Evolutionary conservation across 805 yeast species (phyloP).

Genomic region (Kuraishia capsulata): DNA sequence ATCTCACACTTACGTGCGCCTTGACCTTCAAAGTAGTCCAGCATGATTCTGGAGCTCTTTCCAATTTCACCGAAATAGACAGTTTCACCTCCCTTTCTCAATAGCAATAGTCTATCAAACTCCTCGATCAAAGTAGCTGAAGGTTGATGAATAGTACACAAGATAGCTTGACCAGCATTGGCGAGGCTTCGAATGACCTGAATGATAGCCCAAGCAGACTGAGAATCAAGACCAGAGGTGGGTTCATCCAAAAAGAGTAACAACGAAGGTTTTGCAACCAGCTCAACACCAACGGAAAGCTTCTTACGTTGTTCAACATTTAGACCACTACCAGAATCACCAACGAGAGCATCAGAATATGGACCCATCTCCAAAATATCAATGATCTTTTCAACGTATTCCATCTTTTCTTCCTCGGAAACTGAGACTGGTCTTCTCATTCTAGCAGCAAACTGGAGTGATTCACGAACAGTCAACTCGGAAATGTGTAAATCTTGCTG

Average conservation of each 20-base stretch:
- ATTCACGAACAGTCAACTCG: constrained; percentile 43
- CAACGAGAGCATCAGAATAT: constrained; percentile 46
- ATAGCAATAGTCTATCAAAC: constrained; percentile 31
- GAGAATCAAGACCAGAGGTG: constrained; percentile 54
- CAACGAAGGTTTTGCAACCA: constrained; percentile 45
- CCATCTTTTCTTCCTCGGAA: constrained; percentile 31
- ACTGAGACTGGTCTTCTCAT: constrained; percentile 33
- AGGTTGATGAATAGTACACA: constrained; percentile 50
- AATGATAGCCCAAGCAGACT: constrained; percentile 51
- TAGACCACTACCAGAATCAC: constrained; percentile 36
- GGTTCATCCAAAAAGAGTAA: constrained; percentile 51
- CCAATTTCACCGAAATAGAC: constrained; percentile 50
- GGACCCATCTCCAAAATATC: constrained; percentile 29
- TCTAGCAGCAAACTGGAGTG: constrained; percentile 37
- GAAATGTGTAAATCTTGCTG: constrained; percentile 46
- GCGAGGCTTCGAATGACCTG: constrained; percentile 40
- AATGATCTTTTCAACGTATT: constrained; percentile 32
- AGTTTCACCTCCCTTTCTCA: constrained; percentile 43
- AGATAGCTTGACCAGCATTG: constrained; percentile 43
- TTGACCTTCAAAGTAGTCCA: constrained; percentile 35
- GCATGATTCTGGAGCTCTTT: constrained; percentile 28
- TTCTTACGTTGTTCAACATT: constrained; percentile 48
- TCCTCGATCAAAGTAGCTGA: constrained; percentile 36
- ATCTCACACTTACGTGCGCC: constrained; percentile 60
- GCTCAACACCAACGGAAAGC: constrained; percentile 45